Conservation (phyloP, 1,284 basidiomycete species). For the Vanrija sp. region DNA sequence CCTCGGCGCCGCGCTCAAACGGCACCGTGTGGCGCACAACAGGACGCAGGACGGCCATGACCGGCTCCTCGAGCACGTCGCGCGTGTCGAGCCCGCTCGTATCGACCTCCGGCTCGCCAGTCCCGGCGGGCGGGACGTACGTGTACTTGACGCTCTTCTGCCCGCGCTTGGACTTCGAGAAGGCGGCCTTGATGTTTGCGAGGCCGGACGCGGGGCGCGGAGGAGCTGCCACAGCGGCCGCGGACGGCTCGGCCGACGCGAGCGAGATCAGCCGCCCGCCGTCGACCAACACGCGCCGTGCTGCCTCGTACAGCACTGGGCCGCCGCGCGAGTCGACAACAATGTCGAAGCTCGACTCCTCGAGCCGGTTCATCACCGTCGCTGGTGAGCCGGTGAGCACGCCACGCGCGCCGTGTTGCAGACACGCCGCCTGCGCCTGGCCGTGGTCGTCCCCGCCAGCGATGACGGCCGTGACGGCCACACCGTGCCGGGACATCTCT, state of each 20-base stretch:
- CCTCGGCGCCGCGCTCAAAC: conserved; percentile 40
- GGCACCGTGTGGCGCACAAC: conserved; percentile 27
- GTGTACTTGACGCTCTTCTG: not conserved
- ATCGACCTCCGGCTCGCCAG: conserved; percentile 46
- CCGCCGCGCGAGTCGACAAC: conserved; percentile 78
- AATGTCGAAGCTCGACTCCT: conserved; percentile 59
- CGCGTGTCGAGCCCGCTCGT: conserved; percentile 38
- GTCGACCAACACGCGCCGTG: conserved; percentile 58
- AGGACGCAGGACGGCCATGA: conserved; percentile 34
- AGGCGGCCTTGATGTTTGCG: not conserved
- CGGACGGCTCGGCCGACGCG: not conserved
- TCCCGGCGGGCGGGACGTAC: conserved; percentile 35
- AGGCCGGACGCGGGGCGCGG: not conserved
- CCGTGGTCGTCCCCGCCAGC: conserved; percentile 33
- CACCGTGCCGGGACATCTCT: conserved; percentile 55
- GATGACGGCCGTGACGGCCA: conserved; percentile 43
- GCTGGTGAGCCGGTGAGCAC: conserved; percentile 41
- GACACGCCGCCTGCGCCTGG: conserved; percentile 23
- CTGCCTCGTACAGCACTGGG: conserved; percentile 66
- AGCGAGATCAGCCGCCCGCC: conserved; percentile 32
- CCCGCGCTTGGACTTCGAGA: not conserved
- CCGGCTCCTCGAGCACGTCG: conserved; percentile 44
- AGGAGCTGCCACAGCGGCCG: not conserved
- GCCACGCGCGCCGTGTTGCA: conserved; percentile 42
- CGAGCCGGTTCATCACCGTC: conserved; percentile 37